These are phyloP conservation scores for Phragmites australis DNA, from an alignment of 176 grass and related monocot species.

Conservation along the genomic window DNA sequence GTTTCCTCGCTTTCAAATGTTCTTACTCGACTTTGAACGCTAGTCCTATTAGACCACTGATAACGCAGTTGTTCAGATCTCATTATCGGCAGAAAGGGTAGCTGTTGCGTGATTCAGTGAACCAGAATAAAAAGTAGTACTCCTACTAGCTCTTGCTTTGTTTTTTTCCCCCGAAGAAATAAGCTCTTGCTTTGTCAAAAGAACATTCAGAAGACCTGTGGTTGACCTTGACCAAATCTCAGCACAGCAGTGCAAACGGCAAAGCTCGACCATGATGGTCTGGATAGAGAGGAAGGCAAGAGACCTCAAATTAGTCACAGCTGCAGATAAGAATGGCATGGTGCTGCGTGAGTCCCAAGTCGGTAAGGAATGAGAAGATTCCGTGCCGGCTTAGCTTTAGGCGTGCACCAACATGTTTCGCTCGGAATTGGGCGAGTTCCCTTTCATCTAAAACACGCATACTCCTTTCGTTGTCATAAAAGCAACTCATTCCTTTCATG, in stretches of 20 bases:
- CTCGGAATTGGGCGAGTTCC: too few species aligned
- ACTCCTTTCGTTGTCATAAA: too few species aligned
- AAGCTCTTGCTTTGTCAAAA: not conserved
- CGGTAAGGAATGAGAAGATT: too few species aligned
- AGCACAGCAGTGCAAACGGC: too few species aligned
- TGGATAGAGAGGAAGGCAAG: not conserved
- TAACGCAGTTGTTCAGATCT: not conserved
- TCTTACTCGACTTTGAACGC: conserved; percentile 1
- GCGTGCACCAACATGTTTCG: too few species aligned
- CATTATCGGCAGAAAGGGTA: not conserved
- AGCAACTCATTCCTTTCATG: too few species aligned
- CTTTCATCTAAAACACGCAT: too few species aligned
- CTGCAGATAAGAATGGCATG: too few species aligned
- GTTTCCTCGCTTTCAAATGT: not conserved
- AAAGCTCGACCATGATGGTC: not conserved
- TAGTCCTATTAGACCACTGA: not conserved
- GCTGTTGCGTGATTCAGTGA: not conserved
- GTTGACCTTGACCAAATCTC: not conserved
- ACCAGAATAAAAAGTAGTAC: not conserved
- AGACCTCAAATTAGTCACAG: not conserved
- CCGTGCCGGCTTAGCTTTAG: too few species aligned
- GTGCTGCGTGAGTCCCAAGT: too few species aligned
- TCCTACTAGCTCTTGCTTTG: not conserved
- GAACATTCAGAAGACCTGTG: not conserved
- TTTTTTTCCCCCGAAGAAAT: too few species aligned